Conservation (phyloP, 208 protist species). For the Herpetomonas muscarum region DNA sequence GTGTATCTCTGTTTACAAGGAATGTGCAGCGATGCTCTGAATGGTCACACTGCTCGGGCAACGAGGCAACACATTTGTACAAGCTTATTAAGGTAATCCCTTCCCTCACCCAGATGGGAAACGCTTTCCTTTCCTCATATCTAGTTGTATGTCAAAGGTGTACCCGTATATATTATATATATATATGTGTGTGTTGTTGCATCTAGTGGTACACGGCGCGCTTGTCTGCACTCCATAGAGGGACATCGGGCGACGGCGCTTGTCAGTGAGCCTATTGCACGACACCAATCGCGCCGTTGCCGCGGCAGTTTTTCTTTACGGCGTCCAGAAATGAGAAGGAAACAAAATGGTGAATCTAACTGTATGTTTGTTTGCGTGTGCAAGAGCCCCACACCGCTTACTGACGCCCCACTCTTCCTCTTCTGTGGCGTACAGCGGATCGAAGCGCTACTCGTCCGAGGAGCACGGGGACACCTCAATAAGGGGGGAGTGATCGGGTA, state of each 20-base stretch:
- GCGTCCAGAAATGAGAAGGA: too few species aligned
- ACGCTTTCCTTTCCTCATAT: neutral
- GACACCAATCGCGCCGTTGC: too few species aligned
- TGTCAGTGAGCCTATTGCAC: neutral
- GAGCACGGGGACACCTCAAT: slow-evolving; percentile 25
- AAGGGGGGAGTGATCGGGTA: slow-evolving; percentile 12
- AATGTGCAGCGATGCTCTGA: too few species aligned
- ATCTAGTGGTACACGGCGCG: neutral
- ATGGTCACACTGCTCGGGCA: too few species aligned
- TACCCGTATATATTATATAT: neutral
- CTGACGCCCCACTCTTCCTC: neutral
- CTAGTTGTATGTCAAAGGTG: neutral
- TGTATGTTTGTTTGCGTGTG: too few species aligned
- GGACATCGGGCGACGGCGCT: too few species aligned
- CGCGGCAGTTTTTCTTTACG: too few species aligned
- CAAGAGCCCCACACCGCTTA: neutral
- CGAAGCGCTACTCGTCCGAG: slow-evolving; percentile 17
- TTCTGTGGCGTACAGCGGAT: neutral
- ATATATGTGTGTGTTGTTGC: neutral
- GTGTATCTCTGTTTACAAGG: too few species aligned
- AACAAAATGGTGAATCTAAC: too few species aligned
- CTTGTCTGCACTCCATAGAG: neutral
- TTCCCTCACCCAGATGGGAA: neutral
- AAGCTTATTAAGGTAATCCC: too few species aligned
- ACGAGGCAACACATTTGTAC: too few species aligned